These are phyloP conservation scores for Globisporangium uncinulatum DNA, from an alignment of 352 stramenopile species.

Conservation along the genomic window DNA sequence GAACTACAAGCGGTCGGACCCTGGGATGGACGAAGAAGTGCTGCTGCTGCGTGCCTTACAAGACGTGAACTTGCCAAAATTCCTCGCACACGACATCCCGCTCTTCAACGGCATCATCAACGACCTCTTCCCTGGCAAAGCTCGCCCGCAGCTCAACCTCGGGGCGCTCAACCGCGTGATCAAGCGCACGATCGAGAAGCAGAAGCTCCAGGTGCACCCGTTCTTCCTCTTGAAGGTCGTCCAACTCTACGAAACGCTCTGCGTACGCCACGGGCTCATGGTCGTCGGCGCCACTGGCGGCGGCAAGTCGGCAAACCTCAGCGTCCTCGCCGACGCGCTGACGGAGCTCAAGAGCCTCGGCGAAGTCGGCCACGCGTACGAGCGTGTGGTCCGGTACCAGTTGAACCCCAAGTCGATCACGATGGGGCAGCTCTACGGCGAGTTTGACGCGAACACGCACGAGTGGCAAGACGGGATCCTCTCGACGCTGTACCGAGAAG, in stretches of 20 bases:
- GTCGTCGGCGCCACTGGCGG: constrained; percentile 92
- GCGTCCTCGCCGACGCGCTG: constrained; percentile 83
- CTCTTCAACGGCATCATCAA: constrained; percentile 94
- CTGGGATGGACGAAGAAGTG: constrained; percentile 92
- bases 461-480: constrained; percentile 94
- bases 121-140: constrained; percentile 92
- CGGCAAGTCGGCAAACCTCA: constrained; percentile 88
- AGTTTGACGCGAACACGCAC: constrained; percentile 94
- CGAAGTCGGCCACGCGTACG: constrained; percentile 74
- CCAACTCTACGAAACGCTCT: constrained; percentile 94
- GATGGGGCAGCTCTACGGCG: constrained; percentile 94
- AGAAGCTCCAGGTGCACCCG: constrained; percentile 80
- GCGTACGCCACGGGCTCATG: constrained; percentile 93
- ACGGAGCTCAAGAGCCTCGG: constrained; percentile 80
- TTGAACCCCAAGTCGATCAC: constrained; percentile 95
- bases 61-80: constrained; percentile 95
- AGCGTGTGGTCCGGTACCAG: constrained; percentile 83
- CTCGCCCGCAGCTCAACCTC: constrained; percentile 87
- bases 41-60: constrained; percentile 90
- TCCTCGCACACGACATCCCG: constrained; percentile 92
- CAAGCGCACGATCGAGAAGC: constrained; percentile 83
- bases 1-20: constrained; percentile 92
- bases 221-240: constrained; percentile 93
- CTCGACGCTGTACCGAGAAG: constrained; percentile 86
- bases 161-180: constrained; percentile 80